These are phyloP conservation scores for Schizophyllum amplum DNA, from an alignment of 1,284 basidiomycete species.

Conservation along the genomic window DNA sequence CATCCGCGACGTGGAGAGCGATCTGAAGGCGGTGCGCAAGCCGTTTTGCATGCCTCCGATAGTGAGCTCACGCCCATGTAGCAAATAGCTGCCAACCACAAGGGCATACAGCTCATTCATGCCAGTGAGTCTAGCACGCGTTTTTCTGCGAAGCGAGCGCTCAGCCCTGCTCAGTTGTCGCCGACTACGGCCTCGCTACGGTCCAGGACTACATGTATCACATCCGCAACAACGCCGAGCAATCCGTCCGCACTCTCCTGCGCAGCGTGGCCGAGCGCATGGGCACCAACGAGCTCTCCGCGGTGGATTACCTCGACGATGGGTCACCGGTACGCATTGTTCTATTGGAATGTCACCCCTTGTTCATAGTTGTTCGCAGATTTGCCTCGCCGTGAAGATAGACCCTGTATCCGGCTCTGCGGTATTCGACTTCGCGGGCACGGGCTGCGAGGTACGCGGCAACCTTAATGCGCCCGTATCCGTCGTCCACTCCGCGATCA, in stretches of 20 bases:
- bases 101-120: constrained; percentile 80
- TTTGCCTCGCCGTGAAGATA: constrained; percentile 76
- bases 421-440: constrained; percentile 85
- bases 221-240: constrained; percentile 87
- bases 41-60: constrained; percentile 3
- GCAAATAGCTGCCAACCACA: constrained; percentile 96
- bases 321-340: constrained; percentile 51
- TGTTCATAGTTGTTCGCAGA: constrained; percentile 35
- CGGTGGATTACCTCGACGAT: constrained; percentile 81
- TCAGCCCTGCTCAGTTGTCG: constrained; percentile 49
- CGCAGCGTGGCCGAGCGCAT: constrained; percentile 65
- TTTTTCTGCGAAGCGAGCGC: constrained; percentile 17
- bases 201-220: constrained; percentile 93
- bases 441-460: constrained; percentile 82
- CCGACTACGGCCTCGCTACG: constrained; percentile 79
- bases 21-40: constrained; percentile 74
- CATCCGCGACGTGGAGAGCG: constrained; percentile 85
- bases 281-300: constrained; percentile 59
- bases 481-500: constrained; percentile 88
- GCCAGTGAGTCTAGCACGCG: constrained; percentile 40
- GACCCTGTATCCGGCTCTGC: constrained; percentile 74
- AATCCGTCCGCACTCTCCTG: constrained; percentile 79
- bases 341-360: no score
- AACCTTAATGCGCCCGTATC: constrained; percentile 88
- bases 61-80: constrained; percentile 19